Evolutionary conservation across 768 basidiomycete genomes (phyloP).

Genomic region (Auriscalpium microsporum): DNA sequence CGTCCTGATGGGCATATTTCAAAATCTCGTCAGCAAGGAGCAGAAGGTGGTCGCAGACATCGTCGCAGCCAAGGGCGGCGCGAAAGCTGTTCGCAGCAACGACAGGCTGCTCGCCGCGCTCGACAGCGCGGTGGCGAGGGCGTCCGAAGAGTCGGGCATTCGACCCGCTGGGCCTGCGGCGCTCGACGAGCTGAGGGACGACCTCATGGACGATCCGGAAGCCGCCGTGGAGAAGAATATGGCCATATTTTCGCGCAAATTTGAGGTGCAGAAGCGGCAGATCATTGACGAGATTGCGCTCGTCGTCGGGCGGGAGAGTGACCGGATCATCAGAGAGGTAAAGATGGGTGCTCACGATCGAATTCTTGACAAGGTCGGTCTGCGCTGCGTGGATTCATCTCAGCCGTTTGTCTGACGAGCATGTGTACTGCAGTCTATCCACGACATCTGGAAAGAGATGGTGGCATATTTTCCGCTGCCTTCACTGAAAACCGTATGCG

Average conservation of each 20-base stretch:
- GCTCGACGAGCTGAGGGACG: slow-evolving; percentile 8
- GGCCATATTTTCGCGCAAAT: slow-evolving; percentile 15
- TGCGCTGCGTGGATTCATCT: neutral
- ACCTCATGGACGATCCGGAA: slow-evolving; percentile 16
- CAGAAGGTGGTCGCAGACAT: slow-evolving; percentile 3
- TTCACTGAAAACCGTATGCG: neutral
- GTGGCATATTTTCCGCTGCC: slow-evolving; percentile 1
- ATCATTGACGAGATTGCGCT: slow-evolving; percentile 9
- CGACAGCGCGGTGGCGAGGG: neutral
- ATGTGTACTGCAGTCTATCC: neutral
- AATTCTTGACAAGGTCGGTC: slow-evolving; percentile 10
- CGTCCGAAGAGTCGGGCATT: neutral
- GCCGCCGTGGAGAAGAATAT: slow-evolving; percentile 14
- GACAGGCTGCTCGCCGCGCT: slow-evolving; percentile 14
- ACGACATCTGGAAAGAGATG: slow-evolving; percentile 20
- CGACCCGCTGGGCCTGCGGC: neutral
- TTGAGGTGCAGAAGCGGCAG: slow-evolving; percentile 13
- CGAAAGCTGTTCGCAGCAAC: slow-evolving; percentile 11
- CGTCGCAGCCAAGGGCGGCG: slow-evolving; percentile 18
- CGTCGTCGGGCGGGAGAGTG: slow-evolving; percentile 13
- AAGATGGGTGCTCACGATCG: slow-evolving; percentile 19
- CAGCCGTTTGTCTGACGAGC: neutral
- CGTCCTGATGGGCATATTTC: slow-evolving; percentile 7
- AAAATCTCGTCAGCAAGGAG: slow-evolving; percentile 9
- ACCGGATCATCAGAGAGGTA: slow-evolving; percentile 11